Base-by-base conservation (phyloP, 331 rosid genomes). In the Prunus yedoensis region DNA sequence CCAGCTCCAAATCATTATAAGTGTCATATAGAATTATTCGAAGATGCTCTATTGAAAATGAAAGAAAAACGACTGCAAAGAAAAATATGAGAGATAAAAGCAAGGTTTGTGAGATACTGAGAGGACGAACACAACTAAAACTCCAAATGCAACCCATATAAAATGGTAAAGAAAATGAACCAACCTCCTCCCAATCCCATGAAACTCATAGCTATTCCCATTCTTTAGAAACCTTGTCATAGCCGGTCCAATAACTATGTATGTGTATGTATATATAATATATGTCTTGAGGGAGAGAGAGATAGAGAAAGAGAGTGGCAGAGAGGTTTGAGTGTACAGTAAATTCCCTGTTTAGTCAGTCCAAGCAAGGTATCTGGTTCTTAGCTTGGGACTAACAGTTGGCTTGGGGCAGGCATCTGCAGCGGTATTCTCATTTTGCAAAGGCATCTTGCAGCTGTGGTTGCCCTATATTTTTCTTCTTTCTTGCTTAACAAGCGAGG, bases 291-390 rank as follows among this genome's bases (percentile, higher is more conserved):
- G 30, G 17, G 38, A 70, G 50, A 38, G 65, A 51, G 1, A 78
- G 50, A 56, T 43, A 20, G 75, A 72, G 46, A 15, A 5, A 65
- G 61, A 38, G 56, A 35, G 41, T 5, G 41, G 56, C 41, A 74
- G 20, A 68, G 66, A 52, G 63, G 58, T 59, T 74, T 50, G 75
- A 57, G 35, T 21, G 47, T 8, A 43, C 18, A 47, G 63, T 58
- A 79, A 53, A 83, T 82, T 64, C 32, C 59, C 17, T 53, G 50
- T 66, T 78, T 74, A 32, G 38, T 75, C 45, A 64, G 70, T n/a
- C 68, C 57, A 91, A 83, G 97, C 53, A 87, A 91, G 82, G 97
- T 74, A 86, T 87, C 60, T 51, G 80, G 82, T 85, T 85, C 87
- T 80, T 90, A 46, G 50, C 82, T 84, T 89, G 83, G 78, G 82